Conservation (phyloP, 2,329 filamentous ascomycete genomes). For the Penicillium nordicum region DNA sequence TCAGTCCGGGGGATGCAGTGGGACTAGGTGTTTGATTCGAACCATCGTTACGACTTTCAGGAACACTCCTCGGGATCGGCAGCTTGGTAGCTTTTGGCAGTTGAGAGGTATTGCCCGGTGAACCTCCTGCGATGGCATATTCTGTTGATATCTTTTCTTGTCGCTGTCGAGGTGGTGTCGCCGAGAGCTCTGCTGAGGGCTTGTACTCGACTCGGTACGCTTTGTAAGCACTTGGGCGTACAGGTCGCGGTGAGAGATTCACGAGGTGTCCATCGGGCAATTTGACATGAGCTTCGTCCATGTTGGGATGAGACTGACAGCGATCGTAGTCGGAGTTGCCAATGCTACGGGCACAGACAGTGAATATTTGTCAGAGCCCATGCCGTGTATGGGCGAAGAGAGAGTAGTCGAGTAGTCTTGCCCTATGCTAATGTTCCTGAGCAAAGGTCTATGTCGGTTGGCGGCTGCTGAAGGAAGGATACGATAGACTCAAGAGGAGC, state of each 20-base stretch:
- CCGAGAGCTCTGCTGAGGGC: conserved; percentile 4
- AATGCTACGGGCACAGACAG: conserved; percentile 20
- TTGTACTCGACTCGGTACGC: conserved; percentile 18
- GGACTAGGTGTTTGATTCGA: conserved; percentile 16
- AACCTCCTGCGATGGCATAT: conserved; percentile 2
- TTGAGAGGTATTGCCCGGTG: conserved; percentile 14
- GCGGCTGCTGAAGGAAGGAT: conserved; percentile 6
- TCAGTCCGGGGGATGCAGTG: conserved; percentile 14
- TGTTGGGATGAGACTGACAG: conserved; percentile 16
- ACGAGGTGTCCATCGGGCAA: conserved; percentile 30
- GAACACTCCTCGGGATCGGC: conserved; percentile 24
- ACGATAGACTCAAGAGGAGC: conserved; percentile 1
- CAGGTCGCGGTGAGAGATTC: conserved; percentile 28
- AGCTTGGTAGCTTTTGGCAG: conserved; percentile 28
- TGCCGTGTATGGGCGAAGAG: conserved; percentile 10
- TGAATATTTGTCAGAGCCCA: conserved; percentile 15
- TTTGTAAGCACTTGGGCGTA: conserved; percentile 13
- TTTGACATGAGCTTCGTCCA: conserved; percentile 26
- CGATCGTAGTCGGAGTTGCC: conserved; percentile 3
- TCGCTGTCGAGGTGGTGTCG: conserved; percentile 4
- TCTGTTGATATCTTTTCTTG: conserved; percentile 7
- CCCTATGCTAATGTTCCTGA: background rate
- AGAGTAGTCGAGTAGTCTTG: background rate
- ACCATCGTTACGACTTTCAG: conserved; percentile 17
- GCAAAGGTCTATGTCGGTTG: conserved; percentile 3